phyloP scores from a whole-genome alignment of 2,329 filamentous ascomycete species.

The Ascochyta koolunga region DNA sequence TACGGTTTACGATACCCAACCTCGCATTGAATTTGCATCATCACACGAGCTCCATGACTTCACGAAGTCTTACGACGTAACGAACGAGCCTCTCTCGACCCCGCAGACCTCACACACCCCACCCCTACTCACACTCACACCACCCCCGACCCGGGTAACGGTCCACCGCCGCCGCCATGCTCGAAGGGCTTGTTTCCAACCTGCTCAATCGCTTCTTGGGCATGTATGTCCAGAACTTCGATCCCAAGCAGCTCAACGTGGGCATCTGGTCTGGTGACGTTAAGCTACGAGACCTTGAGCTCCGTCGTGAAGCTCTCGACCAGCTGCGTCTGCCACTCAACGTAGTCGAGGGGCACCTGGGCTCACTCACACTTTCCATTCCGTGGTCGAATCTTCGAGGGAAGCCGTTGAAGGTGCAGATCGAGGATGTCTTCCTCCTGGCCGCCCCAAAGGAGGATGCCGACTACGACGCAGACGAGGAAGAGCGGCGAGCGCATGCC shows the following conservation, averaged over 20 bases:
- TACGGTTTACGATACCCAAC: slow-evolving; percentile 34
- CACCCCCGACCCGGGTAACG: slow-evolving; percentile 74
- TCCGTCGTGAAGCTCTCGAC: slow-evolving; percentile 92
- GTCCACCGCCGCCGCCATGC: slow-evolving; percentile 71
- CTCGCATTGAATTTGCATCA: slow-evolving; percentile 23
- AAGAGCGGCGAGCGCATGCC: slow-evolving; percentile 82
- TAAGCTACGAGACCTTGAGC: slow-evolving; percentile 88
- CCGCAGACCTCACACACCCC: slow-evolving; percentile 20
- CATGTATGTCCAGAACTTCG: slow-evolving; percentile 99
- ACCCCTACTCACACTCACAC: slow-evolving; percentile 14
- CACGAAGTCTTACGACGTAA: slow-evolving; percentile 39
- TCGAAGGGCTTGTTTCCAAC: slow-evolving; percentile 95
- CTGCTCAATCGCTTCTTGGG: slow-evolving; percentile 98
- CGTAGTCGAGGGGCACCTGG: slow-evolving; percentile 92
- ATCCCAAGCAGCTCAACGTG: slow-evolving; percentile 95
- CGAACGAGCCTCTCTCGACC: slow-evolving; percentile 30
- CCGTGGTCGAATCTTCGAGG: slow-evolving; percentile 97
- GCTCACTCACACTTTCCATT: slow-evolving; percentile 88
- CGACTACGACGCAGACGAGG: slow-evolving; percentile 90
- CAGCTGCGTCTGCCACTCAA: slow-evolving; percentile 97
- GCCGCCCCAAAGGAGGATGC: slow-evolving; percentile 95
- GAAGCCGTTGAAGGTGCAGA: slow-evolving; percentile 91
- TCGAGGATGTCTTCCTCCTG: slow-evolving; percentile 95
- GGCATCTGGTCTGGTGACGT: slow-evolving; percentile 99
- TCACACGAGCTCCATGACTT: slow-evolving; percentile 40